phyloP scores from a whole-genome alignment of 306 rosid species.

The Carpinus viminea region DNA sequence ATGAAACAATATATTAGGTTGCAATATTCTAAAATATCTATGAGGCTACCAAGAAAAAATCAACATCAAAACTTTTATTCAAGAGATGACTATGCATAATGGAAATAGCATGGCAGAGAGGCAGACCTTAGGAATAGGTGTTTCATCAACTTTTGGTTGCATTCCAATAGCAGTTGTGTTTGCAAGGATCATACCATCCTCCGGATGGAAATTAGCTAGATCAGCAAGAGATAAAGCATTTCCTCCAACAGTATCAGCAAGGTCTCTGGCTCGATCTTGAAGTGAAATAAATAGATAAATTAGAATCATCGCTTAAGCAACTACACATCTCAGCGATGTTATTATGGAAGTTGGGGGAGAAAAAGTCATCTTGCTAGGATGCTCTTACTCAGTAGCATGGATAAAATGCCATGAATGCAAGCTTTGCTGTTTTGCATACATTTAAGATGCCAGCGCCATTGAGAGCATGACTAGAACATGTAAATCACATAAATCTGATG shows the following conservation, averaged over 20 bases:
- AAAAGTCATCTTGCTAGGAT: background rate
- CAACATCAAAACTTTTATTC: conserved; percentile 18
- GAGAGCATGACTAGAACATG: background rate
- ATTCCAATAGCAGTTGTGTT: conserved; percentile 92
- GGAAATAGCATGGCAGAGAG: conserved; percentile 23
- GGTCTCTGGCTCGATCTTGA: conserved; percentile 83
- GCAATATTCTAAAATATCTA: background rate
- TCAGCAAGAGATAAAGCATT: conserved; percentile 76
- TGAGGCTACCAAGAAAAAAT: background rate
- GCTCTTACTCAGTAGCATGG: conserved; percentile 7
- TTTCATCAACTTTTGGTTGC: conserved; percentile 87
- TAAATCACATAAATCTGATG: background rate
- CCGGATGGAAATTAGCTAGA: conserved; percentile 70
- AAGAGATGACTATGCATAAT: conserved; percentile 7
- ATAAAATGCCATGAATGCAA: background rate
- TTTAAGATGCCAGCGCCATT: background rate
- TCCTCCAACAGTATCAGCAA: conserved; percentile 77
- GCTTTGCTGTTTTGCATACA: background rate
- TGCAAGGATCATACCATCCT: conserved; percentile 91
- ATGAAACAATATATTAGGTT: background rate
- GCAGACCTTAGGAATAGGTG: conserved; percentile 82
- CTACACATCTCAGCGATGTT: background rate
- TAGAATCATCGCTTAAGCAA: conserved; percentile 5
- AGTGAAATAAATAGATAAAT: conserved; percentile 24
- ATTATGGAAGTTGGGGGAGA: background rate